phyloP scores from a whole-genome alignment of 2,329 filamentous ascomycete genomes.

The Coniella lustricola region DNA sequence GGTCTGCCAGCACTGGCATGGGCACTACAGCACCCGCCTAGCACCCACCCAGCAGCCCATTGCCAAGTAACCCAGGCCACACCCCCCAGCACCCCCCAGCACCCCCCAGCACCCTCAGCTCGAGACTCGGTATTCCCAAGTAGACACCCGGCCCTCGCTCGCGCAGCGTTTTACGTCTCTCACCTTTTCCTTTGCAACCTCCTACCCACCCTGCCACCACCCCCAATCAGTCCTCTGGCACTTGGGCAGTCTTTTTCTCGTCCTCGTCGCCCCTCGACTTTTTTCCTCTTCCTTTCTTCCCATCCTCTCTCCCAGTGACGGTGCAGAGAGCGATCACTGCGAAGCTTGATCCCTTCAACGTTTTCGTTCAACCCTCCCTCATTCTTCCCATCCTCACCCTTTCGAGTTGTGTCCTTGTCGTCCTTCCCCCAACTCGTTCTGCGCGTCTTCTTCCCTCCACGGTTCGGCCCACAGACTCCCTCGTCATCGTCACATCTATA shows the following conservation, averaged over 20 bases:
- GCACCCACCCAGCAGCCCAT: too few species aligned
- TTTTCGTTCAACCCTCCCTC: constrained; percentile 3
- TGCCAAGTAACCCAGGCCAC: too few species aligned
- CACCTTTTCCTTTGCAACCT: neutral
- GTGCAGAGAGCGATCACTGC: constrained; percentile 13
- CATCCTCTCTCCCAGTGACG: neutral
- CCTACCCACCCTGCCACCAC: too few species aligned
- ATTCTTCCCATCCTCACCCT: constrained; percentile 6
- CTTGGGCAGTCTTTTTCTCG: constrained; percentile 9
- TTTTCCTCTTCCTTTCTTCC: constrained; percentile 6
- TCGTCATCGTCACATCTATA: too few species aligned
- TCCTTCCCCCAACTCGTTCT: neutral
- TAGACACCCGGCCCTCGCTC: constrained; percentile 4
- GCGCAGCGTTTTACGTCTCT: neutral
- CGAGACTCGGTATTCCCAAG: constrained; percentile 16
- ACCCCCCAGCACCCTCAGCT: too few species aligned
- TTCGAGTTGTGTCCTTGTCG: constrained; percentile 15
- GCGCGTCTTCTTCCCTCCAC: neutral
- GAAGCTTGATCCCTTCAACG: constrained; percentile 2
- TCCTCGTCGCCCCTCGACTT: constrained; percentile 9
- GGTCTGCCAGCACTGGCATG: too few species aligned
- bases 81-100: too few species aligned
- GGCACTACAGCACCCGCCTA: too few species aligned
- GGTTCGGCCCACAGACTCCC: neutral
- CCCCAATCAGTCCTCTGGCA: constrained; percentile 12